These are phyloP conservation scores for Axilococcus clingmanii DNA, from an alignment of 139 green algal genomes.

Conservation along the genomic window DNA sequence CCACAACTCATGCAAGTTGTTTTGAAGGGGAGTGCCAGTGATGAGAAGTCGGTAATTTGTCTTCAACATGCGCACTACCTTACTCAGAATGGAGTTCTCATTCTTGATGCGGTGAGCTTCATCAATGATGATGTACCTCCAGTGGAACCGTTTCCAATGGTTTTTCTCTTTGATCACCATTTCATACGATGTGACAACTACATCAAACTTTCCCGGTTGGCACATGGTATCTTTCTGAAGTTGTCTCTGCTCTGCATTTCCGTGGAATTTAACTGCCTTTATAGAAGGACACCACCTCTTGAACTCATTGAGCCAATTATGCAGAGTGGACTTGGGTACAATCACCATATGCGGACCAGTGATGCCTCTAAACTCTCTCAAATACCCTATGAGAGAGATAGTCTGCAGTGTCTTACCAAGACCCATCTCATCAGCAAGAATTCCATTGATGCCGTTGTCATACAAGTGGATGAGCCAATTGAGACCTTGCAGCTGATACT, in stretches of 20 bases:
- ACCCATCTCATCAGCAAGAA: constrained; percentile 98
- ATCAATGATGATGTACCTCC: constrained; percentile 99
- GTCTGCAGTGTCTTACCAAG: constrained; percentile 98
- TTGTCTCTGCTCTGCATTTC: constrained; percentile 77
- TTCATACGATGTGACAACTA: constrained; percentile 95
- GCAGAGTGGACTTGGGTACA: constrained; percentile 95
- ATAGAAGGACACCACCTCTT: constrained; percentile 85
- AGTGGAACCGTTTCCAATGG: constrained; percentile 89
- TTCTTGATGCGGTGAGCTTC: constrained; percentile 99
- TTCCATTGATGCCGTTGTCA: constrained; percentile 99
- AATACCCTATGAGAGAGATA: constrained; percentile 92
- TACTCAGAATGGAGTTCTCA: constrained; percentile 88
- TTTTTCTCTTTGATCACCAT: constrained; percentile 99
- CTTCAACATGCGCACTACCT: constrained; percentile 73
- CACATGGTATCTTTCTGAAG: constrained; percentile 56
- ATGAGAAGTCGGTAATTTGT: constrained; percentile 97
- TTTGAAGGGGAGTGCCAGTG: constrained; percentile 92
- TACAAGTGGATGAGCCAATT: constrained; percentile 99
- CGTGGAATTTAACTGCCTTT: constrained; percentile 89
- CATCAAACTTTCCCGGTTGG: constrained; percentile 81
- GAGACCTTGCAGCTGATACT: constrained; percentile 98
- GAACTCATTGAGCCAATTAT: constrained; percentile 99
- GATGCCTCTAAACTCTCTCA: constrained; percentile 94
- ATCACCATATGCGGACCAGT: constrained; percentile 94
- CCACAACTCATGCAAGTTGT: constrained; percentile 94